Conservation (phyloP, 352 stramenopile genomes). For the Globisporangium alternatum region DNA sequence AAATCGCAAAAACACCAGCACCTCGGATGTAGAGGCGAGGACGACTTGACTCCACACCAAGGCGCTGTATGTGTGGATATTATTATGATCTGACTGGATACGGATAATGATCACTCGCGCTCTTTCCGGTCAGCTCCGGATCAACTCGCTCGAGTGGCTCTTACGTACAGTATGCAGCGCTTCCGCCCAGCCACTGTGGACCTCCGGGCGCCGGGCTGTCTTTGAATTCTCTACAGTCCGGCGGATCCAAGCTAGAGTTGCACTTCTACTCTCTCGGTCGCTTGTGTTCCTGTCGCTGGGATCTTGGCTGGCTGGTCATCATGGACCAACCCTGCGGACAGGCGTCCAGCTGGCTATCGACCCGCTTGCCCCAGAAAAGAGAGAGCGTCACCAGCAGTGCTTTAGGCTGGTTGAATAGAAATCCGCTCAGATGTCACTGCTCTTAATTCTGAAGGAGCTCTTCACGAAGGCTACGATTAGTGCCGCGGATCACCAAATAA, state of each 20-base stretch:
- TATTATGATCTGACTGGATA: not conserved
- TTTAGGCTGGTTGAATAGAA: not conserved
- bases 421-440: not conserved
- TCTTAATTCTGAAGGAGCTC: not conserved
- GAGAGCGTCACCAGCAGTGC: not conserved
- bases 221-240: not conserved
- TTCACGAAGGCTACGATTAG: not conserved
- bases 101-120: not conserved
- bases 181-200: not conserved
- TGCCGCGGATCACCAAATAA: not conserved
- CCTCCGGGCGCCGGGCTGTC: too few relatives aligned
- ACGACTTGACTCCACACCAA: not conserved
- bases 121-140: not conserved
- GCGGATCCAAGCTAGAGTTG: too few relatives aligned
- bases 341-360: not conserved
- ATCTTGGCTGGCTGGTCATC: not conserved
- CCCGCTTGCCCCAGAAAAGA: not conserved
- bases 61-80: not conserved
- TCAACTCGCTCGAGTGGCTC: not conserved
- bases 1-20: not conserved
- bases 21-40: slow-evolving; percentile 5
- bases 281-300: not conserved
- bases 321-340: not conserved
- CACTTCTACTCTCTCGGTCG: too few relatives aligned
- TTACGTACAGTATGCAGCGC: not conserved